phyloP scores from a whole-genome alignment of 1,284 basidiomycete species.

The Ceratobasidium sp. region DNA sequence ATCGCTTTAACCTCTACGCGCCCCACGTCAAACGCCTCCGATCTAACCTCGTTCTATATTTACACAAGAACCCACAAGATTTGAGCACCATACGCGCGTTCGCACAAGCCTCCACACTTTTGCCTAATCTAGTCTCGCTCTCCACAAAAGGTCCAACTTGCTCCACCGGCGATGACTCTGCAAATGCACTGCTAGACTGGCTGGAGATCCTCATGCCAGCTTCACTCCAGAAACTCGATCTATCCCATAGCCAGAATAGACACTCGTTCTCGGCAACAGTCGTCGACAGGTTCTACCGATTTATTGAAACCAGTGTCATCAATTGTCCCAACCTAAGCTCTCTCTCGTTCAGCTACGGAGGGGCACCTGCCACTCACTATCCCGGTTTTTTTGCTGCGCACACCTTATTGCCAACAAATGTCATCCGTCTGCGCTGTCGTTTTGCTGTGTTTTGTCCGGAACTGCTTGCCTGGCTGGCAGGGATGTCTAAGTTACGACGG shows the following conservation, averaged over 20 bases:
- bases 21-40: slow-evolving; percentile 6
- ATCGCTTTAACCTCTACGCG: slow-evolving; percentile 22
- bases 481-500: background rate
- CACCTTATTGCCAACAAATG: background rate
- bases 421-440: background rate
- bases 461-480: background rate
- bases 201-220: background rate
- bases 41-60: background rate
- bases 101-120: background rate
- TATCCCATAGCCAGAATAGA: background rate
- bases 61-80: background rate
- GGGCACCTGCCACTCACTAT: background rate
- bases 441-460: slow-evolving; percentile 17
- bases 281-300: slow-evolving; percentile 1
- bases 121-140: slow-evolving; percentile 1
- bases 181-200: slow-evolving; percentile 8
- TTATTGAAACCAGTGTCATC: background rate
- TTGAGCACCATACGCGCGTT: background rate
- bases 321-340: background rate
- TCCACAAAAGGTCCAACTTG: background rate
- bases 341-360: background rate
- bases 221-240: slow-evolving; percentile 19
- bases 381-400: background rate
- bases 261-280: background rate
- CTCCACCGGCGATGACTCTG: background rate